Evolutionary conservation across 805 yeast genomes (phyloP).

Genomic region (Candida coleopterorum): DNA sequence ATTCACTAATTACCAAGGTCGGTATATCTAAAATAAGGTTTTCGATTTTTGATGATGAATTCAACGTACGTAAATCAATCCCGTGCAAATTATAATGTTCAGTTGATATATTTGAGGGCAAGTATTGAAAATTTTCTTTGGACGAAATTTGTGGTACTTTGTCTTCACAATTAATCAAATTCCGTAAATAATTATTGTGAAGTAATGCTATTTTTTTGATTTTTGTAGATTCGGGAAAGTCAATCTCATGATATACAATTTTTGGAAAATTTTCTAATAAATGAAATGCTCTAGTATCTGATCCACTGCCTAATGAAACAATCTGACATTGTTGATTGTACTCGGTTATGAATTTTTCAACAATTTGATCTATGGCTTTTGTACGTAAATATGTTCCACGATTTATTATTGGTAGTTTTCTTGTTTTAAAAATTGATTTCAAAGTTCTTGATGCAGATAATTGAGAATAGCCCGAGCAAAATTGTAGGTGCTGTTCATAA

Average conservation of each 20-base stretch:
- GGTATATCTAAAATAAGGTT: constrained; percentile 37
- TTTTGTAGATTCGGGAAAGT: constrained; percentile 51
- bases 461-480: constrained; percentile 33
- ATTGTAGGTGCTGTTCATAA: constrained; percentile 33
- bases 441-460: constrained; percentile 38
- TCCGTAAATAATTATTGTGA: constrained; percentile 10
- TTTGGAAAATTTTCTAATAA: constrained; percentile 29
- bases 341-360: constrained; percentile 38
- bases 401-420: constrained; percentile 62
- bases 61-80: constrained; percentile 45
- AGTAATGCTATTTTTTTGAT: constrained; percentile 48
- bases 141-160: constrained; percentile 8
- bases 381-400: constrained; percentile 68
- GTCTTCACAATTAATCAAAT: constrained; percentile 7
- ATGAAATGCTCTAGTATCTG: constrained; percentile 65
- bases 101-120: constrained; percentile 30
- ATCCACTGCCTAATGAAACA: constrained; percentile 75
- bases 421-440: constrained; percentile 33
- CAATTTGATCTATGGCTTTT: constrained; percentile 42
- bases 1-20: constrained; percentile 66
- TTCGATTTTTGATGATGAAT: constrained; percentile 1
- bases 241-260: constrained; percentile 55
- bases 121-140: constrained; percentile 18
- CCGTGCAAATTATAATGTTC: constrained; percentile 49
- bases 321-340: constrained; percentile 38